phyloP scores from a whole-genome alignment of 140 eudicot genomes.

The Cichorium intybus region DNA sequence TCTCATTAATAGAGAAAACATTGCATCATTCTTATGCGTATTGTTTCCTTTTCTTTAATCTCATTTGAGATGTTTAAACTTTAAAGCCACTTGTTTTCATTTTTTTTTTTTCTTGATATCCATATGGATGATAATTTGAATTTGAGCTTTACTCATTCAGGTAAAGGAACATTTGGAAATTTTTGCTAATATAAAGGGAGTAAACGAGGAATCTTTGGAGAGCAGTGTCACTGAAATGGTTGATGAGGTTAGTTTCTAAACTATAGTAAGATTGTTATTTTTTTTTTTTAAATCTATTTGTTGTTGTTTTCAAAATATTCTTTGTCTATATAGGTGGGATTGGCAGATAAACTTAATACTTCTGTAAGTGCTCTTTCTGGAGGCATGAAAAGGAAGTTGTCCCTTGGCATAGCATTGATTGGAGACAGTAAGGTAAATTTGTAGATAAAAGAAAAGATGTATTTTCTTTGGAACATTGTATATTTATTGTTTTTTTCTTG shows the following conservation, averaged over 20 bases:
- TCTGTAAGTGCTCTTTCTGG: constrained; percentile 92
- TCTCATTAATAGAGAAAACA: constrained; percentile 3
- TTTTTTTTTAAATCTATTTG: background rate
- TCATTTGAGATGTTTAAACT: constrained; percentile 8
- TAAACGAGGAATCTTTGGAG: constrained; percentile 64
- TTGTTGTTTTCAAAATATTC: constrained; percentile 6
- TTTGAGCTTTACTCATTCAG: constrained; percentile 37
- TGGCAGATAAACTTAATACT: constrained; percentile 86
- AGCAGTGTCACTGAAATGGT: constrained; percentile 75
- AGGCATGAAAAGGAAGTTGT: constrained; percentile 95
- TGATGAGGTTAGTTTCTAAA: constrained; percentile 78
- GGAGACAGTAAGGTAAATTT: constrained; percentile 88
- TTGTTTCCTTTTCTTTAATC: background rate
- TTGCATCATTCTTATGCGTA: background rate
- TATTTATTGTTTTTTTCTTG: background rate
- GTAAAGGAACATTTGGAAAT: constrained; percentile 98
- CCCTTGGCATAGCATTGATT: constrained; percentile 92
- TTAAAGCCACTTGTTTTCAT: constrained; percentile 2
- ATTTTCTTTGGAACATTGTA: background rate
- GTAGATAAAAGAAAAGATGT: constrained; percentile 7
- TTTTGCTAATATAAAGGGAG: constrained; percentile 87
- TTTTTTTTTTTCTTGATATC: constrained; percentile 10
- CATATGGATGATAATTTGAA: constrained; percentile 14
- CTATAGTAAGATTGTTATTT: constrained; percentile 9
- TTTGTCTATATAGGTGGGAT: constrained; percentile 69